Base-by-base conservation (phyloP, 345 rosid genomes). In the Zanthoxylum bungeanum region DNA sequence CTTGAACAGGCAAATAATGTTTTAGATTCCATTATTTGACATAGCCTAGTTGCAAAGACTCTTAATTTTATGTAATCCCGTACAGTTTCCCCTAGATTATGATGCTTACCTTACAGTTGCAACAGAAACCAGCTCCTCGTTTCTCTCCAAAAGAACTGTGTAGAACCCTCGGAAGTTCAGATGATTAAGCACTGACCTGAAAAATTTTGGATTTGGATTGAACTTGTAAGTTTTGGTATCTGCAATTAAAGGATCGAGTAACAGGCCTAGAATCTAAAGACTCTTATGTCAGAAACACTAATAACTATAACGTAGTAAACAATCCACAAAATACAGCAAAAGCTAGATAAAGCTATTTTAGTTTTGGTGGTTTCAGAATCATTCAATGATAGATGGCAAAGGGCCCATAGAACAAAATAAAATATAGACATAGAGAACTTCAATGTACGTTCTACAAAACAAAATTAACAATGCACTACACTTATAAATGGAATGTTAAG, bases 111-210 rank as follows among this genome's bases (percentile, higher is more conserved):
- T 88, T 28, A 90, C 75, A 42, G 81, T 81, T 68, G 98, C 93
- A 60, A 86, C 90, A 21, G 82, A 78, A 69, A 92, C 70, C 66
- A 90, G 19, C 80, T 87, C 97, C 58, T 90, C 96, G 49, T 88
- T 73, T 66, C 67, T 88, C 83, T 93, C 94, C 84, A 91, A 67
- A 69, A 89, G 81, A 63, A 89, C 76, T 0, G 93, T 88, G 70
- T 93, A 89, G 81, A 93, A 93, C 66, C 96, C 97, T 75, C 24
- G 84, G 77, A 85, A 91, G 82, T 91, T 87, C 75, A 87, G 68
- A 66, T 96, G 89, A 65, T 81, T 86, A 42, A 86, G 84, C 60
- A 85, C 66, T 33, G 91, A 91, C 79, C 94, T 91, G 83, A 60
- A 70, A 76, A 71, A 69, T 66, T 66, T 46, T 31, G 65, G 66